Evolutionary conservation across 1,284 basidiomycete genomes (phyloP), one percentile per base, ranked within the genome.

Genomic region (Ustilago nuda): DNA sequence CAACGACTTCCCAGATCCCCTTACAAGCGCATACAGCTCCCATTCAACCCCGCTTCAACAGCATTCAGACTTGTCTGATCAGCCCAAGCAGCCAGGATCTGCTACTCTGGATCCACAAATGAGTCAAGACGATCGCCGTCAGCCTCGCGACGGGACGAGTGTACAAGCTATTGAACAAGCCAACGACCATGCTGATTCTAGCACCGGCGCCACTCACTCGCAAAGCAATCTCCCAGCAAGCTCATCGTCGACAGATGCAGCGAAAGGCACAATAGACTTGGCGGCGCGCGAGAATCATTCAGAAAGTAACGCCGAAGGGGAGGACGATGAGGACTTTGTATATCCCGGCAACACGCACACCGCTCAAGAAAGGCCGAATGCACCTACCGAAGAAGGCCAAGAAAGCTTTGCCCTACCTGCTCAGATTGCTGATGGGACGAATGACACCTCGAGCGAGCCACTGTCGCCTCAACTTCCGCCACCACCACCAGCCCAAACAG

Each of bases 271-370:
- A 27, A 27, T 27, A 27, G 23, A 27, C 23, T 27, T 27, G 0
- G 23, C 23, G 8, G 15, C 55, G 4, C 13, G 53, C n/a, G 54
- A 53, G 8, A 43, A 32, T 4, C 64, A 59, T 15, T 39, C 51
- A n/a, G 48, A 55, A 2, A 56, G 60, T 13, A 66, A 69, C 4
- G 66, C 60, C 3, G 63, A 66, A 4, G 63, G 19, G 5, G 56
- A 57, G 4, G 74, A 76, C 2, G 69, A 76, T 1, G 62, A 65
- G 8, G 58, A 23, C 23, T 77, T 77, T 36, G 66, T 77, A 0
- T 77, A 77, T 32, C 70, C 70, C 17, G 67, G 57, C 35, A 23
- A 50, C 11, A 33, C 19, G 8, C 36, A 37, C 30, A 27, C 54
- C 1, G 43, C 33, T 19, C 54, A 54, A 7, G 23, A 13, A 12